Conservation (phyloP, 257 asterid species). For the Solanum neorickii region DNA sequence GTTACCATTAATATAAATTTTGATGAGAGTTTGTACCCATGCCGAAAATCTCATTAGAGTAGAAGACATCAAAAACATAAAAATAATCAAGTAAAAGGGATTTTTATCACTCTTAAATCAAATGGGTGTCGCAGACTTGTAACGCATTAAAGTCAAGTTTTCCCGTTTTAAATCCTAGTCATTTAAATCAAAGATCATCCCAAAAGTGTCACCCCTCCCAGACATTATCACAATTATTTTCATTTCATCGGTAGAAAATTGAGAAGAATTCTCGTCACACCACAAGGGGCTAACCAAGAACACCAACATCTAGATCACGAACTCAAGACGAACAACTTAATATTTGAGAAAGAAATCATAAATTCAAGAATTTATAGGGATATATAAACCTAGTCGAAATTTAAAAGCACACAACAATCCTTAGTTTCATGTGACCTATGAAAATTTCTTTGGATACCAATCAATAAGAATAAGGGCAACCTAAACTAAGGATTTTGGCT, state of each 20-base stretch:
- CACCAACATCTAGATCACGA: not conserved
- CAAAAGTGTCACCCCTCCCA: not conserved
- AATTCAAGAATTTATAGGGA: not conserved
- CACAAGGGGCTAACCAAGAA: not conserved
- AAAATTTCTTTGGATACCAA: not conserved
- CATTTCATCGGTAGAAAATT: no score
- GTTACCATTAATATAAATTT: no score
- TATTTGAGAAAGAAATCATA: not conserved
- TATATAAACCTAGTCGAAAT: no score
- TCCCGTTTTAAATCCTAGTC: not conserved
- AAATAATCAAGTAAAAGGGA: not conserved
- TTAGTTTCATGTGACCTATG: not conserved
- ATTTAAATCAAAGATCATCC: not conserved
- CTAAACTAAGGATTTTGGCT: not conserved
- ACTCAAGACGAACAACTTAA: not conserved
- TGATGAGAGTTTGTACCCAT: not conserved
- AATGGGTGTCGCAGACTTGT: rapidly evolving
- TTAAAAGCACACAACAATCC: not conserved
- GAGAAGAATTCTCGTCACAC: not conserved
- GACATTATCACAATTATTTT: no score
- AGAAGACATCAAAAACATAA: no score
- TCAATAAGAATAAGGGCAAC: not conserved
- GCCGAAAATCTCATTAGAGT: not conserved
- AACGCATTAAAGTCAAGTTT: not conserved
- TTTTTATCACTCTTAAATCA: not conserved